Evolutionary conservation across 257 asterid genomes (phyloP), one percentile per base, ranked within the genome.

Genomic region (Gardenia jasminoides): DNA sequence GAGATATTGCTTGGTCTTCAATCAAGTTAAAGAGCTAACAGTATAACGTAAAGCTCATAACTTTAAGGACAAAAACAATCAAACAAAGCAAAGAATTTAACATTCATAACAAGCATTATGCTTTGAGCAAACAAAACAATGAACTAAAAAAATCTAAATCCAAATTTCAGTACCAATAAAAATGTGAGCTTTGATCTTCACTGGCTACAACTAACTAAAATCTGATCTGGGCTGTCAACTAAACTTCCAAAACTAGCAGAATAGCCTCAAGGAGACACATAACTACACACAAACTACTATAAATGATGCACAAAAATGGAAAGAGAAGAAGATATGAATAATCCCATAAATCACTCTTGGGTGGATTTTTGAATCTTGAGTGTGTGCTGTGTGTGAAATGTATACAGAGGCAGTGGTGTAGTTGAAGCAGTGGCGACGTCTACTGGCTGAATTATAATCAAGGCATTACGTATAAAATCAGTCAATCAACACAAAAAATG

Each of bases 361-460:
- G 59, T 67, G 78, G 78, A 74, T 74, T 74, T 41, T 74, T 74
- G 69, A 74, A 70, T 78, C 77, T 48, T 59, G 62, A 4, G 64
- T 39, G 3, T 1, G 46, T 67, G 2, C 0, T 48, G 67, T 36
- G 59, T 24, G 67, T n/a, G 30, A 15, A 48, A 58, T 52, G 66
- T 72, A 52, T 30, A 39, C 3, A 24, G 59, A 52, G 7, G 47
- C 30, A 52, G 30, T 16, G 52, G 31, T 31, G 2, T 39, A 48
- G 67, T 74, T 17, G 41, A 22, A 52, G 28, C 20, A 39, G 7
- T 59, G 5, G n/a, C n/a, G 2, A 12, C 26, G 78, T 36, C n/a
- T 64, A 58, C 41, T 74, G 48, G 33, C 72, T 70, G 43, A 59
- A 20, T 22, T 62, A 20, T 62, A 31, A 64, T 39, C 9, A 72